Evolutionary conservation across 768 basidiomycete species (phyloP).

Genomic region (Tulasnella sp.): DNA sequence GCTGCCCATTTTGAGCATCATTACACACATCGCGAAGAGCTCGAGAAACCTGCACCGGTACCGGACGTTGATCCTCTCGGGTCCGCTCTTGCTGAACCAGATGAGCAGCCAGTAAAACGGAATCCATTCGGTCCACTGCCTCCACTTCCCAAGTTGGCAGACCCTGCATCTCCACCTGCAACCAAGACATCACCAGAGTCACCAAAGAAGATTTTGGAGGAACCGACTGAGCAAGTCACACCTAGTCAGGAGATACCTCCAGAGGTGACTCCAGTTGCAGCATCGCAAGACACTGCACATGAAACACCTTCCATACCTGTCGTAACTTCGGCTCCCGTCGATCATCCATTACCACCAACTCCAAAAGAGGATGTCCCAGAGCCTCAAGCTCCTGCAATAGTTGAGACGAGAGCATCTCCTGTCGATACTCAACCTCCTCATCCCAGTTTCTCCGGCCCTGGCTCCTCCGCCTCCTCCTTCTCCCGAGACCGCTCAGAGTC

Average conservation of each 20-base stretch:
- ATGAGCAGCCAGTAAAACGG: background rate
- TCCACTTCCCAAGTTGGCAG: slow-evolving; percentile 2
- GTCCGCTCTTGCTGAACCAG: background rate
- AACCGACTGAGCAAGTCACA: too few species aligned
- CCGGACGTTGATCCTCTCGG: slow-evolving; percentile 1
- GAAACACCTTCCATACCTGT: background rate
- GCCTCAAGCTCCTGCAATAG: background rate
- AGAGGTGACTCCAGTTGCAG: too few species aligned
- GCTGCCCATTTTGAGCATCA: background rate
- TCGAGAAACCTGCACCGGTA: background rate
- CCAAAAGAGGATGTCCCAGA: background rate
- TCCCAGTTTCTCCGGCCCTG: background rate
- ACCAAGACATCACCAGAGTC: background rate
- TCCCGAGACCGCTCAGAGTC: slow-evolving; percentile 1
- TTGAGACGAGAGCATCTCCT: background rate
- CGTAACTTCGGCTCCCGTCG: background rate
- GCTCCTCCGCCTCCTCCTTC: slow-evolving; percentile 1
- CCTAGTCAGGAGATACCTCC: too few species aligned
- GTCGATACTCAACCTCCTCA: background rate
- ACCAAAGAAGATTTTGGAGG: too few species aligned
- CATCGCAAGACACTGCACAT: background rate
- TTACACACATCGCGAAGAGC: background rate
- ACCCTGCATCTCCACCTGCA: background rate
- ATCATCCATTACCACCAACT: background rate
- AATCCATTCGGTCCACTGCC: slow-evolving; percentile 8